Evolutionary conservation across 257 asterid genomes (phyloP).

Genomic region (Fraxinus cuspidata): DNA sequence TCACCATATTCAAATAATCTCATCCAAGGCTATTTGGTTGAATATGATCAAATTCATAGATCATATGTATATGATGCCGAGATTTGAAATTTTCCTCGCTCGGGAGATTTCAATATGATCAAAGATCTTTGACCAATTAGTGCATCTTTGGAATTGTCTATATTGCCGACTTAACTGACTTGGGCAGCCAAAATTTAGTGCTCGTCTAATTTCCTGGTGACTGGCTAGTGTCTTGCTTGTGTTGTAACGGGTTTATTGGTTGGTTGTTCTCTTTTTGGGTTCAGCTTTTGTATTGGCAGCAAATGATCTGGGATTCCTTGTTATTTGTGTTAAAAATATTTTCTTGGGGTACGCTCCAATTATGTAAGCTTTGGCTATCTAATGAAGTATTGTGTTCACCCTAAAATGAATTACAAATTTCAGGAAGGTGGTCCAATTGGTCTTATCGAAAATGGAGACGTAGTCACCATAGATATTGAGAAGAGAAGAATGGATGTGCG

Average conservation of each 20-base stretch:
- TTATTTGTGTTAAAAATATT: too few relatives aligned
- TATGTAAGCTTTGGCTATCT: background rate
- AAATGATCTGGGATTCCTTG: background rate
- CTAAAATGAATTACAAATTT: slow-evolving; percentile 19
- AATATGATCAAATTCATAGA: background rate
- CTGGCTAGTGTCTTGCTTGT: too few relatives aligned
- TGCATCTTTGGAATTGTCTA: background rate
- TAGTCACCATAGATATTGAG: slow-evolving; percentile 8
- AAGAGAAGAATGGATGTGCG: slow-evolving; percentile 43
- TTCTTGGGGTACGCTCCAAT: background rate
- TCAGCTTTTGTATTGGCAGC: background rate
- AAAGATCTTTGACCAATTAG: background rate
- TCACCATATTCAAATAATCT: background rate
- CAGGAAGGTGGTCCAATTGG: slow-evolving; percentile 99
- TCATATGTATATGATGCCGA: background rate
- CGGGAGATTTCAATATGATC: background rate
- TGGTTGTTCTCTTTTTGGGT: too few relatives aligned
- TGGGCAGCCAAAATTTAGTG: background rate
- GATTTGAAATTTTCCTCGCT: background rate
- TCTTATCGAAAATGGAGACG: slow-evolving; percentile 74
- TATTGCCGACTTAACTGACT: background rate
- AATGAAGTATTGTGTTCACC: background rate
- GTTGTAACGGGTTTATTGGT: too few relatives aligned
- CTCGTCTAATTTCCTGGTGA: background rate
- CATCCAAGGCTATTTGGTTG: background rate